Percentiles rank a stretch among this genome's conserved stretches.
Evolutionary conservation across 345 rosid genomes (phyloP).

Genomic region (Boechera stricta): DNA sequence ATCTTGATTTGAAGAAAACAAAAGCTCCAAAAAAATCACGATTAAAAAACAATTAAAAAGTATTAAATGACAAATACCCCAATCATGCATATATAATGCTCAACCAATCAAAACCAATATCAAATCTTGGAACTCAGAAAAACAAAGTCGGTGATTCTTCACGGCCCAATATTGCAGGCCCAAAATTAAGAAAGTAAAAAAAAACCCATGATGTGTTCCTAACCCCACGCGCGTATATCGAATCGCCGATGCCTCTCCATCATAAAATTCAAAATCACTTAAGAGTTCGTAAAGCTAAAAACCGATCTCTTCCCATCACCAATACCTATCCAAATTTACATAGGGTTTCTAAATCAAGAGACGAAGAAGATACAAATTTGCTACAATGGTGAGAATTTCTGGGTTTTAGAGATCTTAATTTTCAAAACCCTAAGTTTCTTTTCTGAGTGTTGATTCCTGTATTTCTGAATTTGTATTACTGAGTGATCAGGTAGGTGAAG

Average conservation of each 20-base stretch:
- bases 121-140: too few species aligned
- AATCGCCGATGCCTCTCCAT: constrained; percentile 13
- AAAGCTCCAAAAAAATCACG: too few species aligned
- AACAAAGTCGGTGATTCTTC: too few species aligned
- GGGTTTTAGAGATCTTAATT: neutral
- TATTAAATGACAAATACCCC: too few species aligned
- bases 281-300: neutral
- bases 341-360: constrained; percentile 12
- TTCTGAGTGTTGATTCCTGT: neutral
- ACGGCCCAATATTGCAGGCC: constrained; percentile 27
- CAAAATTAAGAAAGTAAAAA: neutral
- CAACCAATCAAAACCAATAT: too few species aligned
- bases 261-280: constrained; percentile 28
- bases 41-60: too few species aligned
- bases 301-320: constrained; percentile 1
- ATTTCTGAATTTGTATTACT: constrained; percentile 13
- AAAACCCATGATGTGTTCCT: neutral
- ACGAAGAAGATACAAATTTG: neutral
- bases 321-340: neutral
- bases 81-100: too few species aligned
- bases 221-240: constrained; percentile 28
- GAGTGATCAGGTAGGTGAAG: constrained; percentile 50
- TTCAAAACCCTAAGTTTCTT: constrained; percentile 31
- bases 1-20: too few species aligned
- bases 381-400: constrained; percentile 35